A percentile compares a stretch with the other conserved stretches of the same genome.
phyloP scores from a whole-genome alignment of 208 protist genomes.

The Chromosphaera perkinsii region DNA sequence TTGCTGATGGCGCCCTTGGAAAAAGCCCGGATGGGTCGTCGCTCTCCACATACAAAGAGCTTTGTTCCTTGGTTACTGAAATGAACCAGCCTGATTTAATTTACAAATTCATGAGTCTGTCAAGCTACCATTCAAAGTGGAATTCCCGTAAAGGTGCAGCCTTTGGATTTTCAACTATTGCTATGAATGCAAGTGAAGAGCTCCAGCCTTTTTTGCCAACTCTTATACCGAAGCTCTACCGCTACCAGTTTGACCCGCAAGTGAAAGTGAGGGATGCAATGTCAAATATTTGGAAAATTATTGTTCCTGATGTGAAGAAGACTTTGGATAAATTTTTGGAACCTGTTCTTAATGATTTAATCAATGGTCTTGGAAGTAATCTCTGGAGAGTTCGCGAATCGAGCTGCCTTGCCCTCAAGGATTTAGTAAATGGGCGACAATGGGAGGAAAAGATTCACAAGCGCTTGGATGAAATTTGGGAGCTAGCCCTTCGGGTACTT shows the following conservation, averaged over 20 bases:
- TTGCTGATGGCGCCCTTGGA: background rate
- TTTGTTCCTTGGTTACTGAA: constrained; percentile 44
- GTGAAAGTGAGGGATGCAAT: constrained; percentile 18
- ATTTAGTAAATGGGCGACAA: constrained; percentile 16
- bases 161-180: constrained; percentile 31
- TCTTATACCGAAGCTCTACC: constrained; percentile 40
- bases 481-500: background rate
- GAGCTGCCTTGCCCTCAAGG: constrained; percentile 15
- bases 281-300: constrained; percentile 38
- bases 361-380: background rate
- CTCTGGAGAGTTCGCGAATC: constrained; percentile 36
- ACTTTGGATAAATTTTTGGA: constrained; percentile 17
- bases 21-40: background rate
- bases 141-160: constrained; percentile 34
- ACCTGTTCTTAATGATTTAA: constrained; percentile 20
- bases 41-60: constrained; percentile 30
- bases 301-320: constrained; percentile 24
- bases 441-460: constrained; percentile 17
- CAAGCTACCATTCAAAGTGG: constrained; percentile 37
- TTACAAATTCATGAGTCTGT: constrained; percentile 42
- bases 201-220: constrained; percentile 22
- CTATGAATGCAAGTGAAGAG: constrained; percentile 14
- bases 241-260: constrained; percentile 44
- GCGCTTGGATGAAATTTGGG: constrained; percentile 3
- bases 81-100: constrained; percentile 50